Evolutionary conservation across 2,329 filamentous ascomycete species (phyloP).

Genomic region (Aspergillus hiratsukae): DNA sequence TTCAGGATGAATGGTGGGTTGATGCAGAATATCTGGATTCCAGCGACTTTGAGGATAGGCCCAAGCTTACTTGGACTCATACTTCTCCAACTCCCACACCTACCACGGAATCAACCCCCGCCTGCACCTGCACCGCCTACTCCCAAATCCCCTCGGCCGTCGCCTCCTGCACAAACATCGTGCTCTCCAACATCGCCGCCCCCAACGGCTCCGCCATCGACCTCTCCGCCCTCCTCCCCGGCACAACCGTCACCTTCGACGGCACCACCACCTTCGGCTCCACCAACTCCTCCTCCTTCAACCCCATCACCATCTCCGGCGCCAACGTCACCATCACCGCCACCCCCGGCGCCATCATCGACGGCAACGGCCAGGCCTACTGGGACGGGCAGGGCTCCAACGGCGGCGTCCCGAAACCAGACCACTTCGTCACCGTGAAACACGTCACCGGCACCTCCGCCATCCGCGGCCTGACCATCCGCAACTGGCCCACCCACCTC

Average conservation of each 20-base stretch:
- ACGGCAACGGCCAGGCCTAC: conserved; percentile 41
- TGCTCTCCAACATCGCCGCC: conserved; percentile 37
- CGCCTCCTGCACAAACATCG: conserved; percentile 40
- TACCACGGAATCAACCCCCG: not conserved
- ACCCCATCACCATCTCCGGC: conserved; percentile 36
- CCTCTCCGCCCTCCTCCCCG: conserved; percentile 37
- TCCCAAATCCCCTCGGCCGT: conserved; percentile 35
- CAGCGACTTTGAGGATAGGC: too few relatives aligned
- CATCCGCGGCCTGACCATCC: conserved; percentile 37
- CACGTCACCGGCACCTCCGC: conserved; percentile 34
- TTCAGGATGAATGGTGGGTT: too few relatives aligned
- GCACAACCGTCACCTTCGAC: conserved; percentile 41
- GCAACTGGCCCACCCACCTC: conserved; percentile 40
- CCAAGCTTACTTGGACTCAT: too few relatives aligned
- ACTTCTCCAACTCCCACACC: not conserved
- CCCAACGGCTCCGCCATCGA: conserved; percentile 39
- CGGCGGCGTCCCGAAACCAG: conserved; percentile 36
- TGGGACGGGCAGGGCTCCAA: conserved; percentile 47
- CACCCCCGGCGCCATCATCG: conserved; percentile 30
- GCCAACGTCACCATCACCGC: conserved; percentile 40
- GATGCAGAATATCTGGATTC: too few relatives aligned
- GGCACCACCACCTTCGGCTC: conserved; percentile 39
- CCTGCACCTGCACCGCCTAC: conserved; percentile 24
- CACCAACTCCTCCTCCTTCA: conserved; percentile 33
- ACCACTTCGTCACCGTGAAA: conserved; percentile 39